A percentile compares a stretch with the other conserved stretches of the same genome.
phyloP scores from a whole-genome alignment of 768 basidiomycete species.

The Rhodotorula graminis region DNA sequence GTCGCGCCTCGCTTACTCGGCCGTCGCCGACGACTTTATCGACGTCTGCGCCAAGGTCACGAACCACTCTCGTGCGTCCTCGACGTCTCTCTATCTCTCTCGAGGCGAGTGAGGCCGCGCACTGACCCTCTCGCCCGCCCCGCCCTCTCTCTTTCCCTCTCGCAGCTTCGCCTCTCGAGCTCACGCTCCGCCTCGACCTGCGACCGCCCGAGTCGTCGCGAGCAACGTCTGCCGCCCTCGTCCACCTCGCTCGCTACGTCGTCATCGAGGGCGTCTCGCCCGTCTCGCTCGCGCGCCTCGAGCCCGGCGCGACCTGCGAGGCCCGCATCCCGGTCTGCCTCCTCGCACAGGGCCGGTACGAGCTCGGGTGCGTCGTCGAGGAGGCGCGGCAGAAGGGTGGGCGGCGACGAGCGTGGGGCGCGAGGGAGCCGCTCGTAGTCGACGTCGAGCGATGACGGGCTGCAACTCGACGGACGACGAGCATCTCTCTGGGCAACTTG shows the following conservation, averaged over 20 bases:
- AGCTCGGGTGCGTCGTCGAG: constrained; percentile 46
- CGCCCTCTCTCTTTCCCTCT: not conserved
- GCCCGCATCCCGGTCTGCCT: constrained; percentile 65
- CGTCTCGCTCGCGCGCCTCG: constrained; percentile 61
- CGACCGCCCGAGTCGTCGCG: constrained; percentile 55
- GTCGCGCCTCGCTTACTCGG: constrained; percentile 51
- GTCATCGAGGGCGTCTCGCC: constrained; percentile 64
- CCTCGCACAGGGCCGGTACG: constrained; percentile 64
- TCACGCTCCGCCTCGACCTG: constrained; percentile 49
- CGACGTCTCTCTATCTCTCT: constrained; percentile 52
- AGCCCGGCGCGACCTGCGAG: constrained; percentile 54
- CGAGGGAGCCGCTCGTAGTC: constrained; percentile 16
- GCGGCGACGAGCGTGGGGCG: not conserved
- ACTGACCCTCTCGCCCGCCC: not conserved
- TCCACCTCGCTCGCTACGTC: constrained; percentile 61
- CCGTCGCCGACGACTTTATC: constrained; percentile 61
- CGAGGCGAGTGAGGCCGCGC: no score
- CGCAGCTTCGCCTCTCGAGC: constrained; percentile 4
- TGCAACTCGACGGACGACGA: no score
- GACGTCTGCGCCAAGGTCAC: constrained; percentile 58
- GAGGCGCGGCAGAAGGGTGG: constrained; percentile 42
- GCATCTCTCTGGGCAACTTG: no score
- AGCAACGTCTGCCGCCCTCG: constrained; percentile 50
- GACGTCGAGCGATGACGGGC: constrained; percentile 15
- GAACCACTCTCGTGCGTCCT: constrained; percentile 54